Evolutionary conservation across 75 land plant genomes (phyloP), one percentile per base, ranked within the genome.

Genomic region (Isoetes taiwanensis): DNA sequence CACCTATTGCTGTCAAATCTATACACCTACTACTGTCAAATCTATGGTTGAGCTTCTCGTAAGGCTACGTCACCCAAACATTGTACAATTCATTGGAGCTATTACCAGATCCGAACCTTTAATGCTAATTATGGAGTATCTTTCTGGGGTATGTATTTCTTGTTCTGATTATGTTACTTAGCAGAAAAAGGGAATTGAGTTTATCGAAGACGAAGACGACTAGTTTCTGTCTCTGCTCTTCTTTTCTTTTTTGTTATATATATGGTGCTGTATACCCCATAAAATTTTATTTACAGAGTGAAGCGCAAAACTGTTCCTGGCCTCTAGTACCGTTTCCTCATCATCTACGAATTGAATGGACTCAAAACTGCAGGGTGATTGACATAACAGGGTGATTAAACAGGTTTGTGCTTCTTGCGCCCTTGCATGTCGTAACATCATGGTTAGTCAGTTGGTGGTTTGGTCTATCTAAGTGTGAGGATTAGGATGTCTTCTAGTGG

Each of bases 11-110:
- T 60, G 78, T 85, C 32, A 90, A 90, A 60, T 76, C 88, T 19
- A 83, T 90, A 65, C 86, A 83, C 32, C 97, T 87, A 58, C 80
- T 86, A 31, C 87, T 90, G 30, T 86, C 84, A 26, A 78, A 90
- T 64, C 83, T 65, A 93, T 86, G 64, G 97, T 90, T 2, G 73
- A 78, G 57, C 65, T 90, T 60, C 78, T 90, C 0, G 87, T 90
- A 57, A 90, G 82, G 72, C 72, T 90, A 59, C 72, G 97, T 2
- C 97, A 90, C 64, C 97, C 97, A 34, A 90, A 90, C 41, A 76
- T 86, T 63, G 96, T 90, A 23, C 93, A 90, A 61, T 86, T 90
- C 56, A 84, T 90, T 62, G 97, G 97, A 64, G 97, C 97, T 34
- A 93, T 86, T 52, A 90, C 97, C 19, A 73, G 76, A 27, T 68